Percentiles rank a stretch among this genome's conserved stretches.
These are phyloP conservation scores for Aspergillus costaricaensis DNA, from an alignment of 2,329 filamentous ascomycete species.

Conservation along the genomic window DNA sequence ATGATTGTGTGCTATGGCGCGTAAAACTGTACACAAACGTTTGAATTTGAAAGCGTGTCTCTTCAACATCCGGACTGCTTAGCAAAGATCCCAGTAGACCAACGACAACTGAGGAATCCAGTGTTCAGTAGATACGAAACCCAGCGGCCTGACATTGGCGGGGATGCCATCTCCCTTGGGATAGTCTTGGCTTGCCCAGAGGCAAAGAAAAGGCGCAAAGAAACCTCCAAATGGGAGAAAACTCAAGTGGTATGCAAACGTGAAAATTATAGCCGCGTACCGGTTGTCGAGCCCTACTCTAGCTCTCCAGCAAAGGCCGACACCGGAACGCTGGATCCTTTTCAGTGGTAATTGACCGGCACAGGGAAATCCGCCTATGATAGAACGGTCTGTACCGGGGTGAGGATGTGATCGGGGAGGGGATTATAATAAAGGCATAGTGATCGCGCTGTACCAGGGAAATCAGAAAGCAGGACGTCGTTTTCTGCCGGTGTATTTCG, in stretches of 20 bases:
- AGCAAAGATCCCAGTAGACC: background rate
- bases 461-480: conserved; percentile 72
- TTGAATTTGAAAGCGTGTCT: conserved; percentile 15
- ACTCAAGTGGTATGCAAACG: background rate
- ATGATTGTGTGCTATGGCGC: conserved; percentile 15
- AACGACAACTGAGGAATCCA: background rate
- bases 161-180: background rate
- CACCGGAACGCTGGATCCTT: background rate
- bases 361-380: background rate
- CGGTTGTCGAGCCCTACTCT: background rate
- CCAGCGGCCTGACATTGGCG: background rate
- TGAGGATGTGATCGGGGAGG: background rate
- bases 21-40: conserved; percentile 18
- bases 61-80: background rate
- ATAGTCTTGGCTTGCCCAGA: background rate
- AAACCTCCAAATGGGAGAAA: background rate
- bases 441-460: background rate
- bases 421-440: background rate
- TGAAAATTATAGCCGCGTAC: background rate
- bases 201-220: background rate
- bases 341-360: background rate
- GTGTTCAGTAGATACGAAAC: no score
- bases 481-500: conserved; percentile 92
- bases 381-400: background rate
- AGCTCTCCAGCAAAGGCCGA: background rate